Percentiles rank a stretch among this genome's conserved stretches.
Evolutionary conservation across 345 rosid genomes (phyloP).

Genomic region (Gynandropsis gynandra): DNA sequence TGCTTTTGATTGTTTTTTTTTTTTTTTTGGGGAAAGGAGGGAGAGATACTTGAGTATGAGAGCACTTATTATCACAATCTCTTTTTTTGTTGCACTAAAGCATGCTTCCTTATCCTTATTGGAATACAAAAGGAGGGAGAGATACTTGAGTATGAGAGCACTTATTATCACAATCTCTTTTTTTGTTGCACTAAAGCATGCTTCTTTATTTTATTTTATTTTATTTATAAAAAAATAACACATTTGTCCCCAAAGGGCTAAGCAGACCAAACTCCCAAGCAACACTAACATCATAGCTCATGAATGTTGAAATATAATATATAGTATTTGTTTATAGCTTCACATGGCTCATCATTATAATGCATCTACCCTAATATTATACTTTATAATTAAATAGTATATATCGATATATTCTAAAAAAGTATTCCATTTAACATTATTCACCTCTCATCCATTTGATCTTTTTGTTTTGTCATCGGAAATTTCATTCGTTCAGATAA

Average conservation of each 20-base stretch:
- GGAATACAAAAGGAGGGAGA: background rate
- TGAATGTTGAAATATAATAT: constrained; percentile 4
- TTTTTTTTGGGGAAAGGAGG: constrained; percentile 2
- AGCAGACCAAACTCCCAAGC: constrained; percentile 28
- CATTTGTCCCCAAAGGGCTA: constrained; percentile 28
- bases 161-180: constrained; percentile 27
- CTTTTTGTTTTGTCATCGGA: too few relatives aligned
- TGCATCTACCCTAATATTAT: too few relatives aligned
- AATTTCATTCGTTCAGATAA: too few relatives aligned
- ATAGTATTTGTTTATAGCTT: constrained; percentile 19
- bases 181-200: constrained; percentile 26
- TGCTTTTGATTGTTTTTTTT: constrained; percentile 18
- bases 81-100: constrained; percentile 29
- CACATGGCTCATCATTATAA: constrained; percentile 30
- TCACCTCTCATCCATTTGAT: too few relatives aligned
- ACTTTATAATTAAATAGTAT: too few relatives aligned
- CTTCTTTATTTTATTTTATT: constrained; percentile 2
- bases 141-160: constrained; percentile 32
- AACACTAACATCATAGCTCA: constrained; percentile 22
- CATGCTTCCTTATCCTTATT: constrained; percentile 18
- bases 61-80: constrained; percentile 26
- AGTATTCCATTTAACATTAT: too few relatives aligned
- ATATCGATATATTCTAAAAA: too few relatives aligned
- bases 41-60: constrained; percentile 28
- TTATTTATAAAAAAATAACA: too few relatives aligned